These are phyloP conservation scores for Blumeriella jaapii DNA, from an alignment of 2,329 filamentous ascomycete species.

Conservation along the genomic window DNA sequence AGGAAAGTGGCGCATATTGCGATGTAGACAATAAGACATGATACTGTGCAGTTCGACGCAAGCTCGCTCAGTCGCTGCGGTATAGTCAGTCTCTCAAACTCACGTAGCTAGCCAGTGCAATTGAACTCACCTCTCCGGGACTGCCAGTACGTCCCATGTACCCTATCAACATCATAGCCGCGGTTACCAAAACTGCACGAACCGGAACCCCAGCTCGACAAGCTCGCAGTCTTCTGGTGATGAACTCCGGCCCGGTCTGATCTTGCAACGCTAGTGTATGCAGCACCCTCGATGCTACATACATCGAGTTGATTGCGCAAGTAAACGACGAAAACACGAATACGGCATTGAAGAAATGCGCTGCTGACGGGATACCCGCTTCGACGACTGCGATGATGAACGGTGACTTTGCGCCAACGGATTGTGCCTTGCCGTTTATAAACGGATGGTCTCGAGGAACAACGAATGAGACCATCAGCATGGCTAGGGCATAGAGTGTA, in stretches of 20 bases:
- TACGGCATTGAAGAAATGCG: constrained; percentile 31
- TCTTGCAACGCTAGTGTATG: constrained; percentile 30
- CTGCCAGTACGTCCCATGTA: constrained; percentile 31
- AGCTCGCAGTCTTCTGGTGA: constrained; percentile 28
- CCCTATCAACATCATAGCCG: constrained; percentile 29
- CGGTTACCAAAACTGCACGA: constrained; percentile 31
- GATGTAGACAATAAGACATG: constrained; percentile 31
- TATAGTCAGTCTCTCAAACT: constrained; percentile 9
- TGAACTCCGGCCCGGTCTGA: constrained; percentile 32
- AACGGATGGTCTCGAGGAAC: constrained; percentile 31
- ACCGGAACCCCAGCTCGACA: constrained; percentile 31
- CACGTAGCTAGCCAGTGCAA: background rate
- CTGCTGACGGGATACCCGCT: constrained; percentile 27
- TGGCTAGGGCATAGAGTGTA: constrained; percentile 21
- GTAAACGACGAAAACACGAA: constrained; percentile 31
- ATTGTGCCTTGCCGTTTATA: constrained; percentile 30
- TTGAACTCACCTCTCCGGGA: constrained; percentile 27
- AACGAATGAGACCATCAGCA: constrained; percentile 26
- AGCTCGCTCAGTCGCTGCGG: constrained; percentile 29
- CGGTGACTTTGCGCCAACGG: constrained; percentile 27
- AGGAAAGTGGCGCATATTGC: constrained; percentile 32
- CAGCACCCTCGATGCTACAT: constrained; percentile 29
- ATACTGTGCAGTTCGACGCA: constrained; percentile 29
- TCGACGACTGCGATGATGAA: constrained; percentile 31
- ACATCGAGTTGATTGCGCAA: constrained; percentile 30